Evolutionary conservation across 2,329 filamentous ascomycete species (phyloP).

Genomic region (Alternaria sp.): DNA sequence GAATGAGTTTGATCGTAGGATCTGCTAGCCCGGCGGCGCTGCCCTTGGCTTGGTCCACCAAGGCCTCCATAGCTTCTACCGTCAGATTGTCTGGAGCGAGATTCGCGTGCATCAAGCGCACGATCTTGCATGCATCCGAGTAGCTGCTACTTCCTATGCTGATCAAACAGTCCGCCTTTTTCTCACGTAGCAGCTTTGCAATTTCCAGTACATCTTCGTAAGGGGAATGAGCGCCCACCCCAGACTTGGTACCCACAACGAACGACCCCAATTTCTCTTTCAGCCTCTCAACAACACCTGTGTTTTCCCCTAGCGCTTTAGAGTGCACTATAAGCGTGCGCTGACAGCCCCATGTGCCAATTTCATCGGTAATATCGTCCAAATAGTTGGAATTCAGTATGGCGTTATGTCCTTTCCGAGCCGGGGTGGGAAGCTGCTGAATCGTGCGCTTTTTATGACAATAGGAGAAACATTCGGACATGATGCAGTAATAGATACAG

Average conservation of each 20-base stretch:
- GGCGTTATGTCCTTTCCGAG: slow-evolving; percentile 28
- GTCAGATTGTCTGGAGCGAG: slow-evolving; percentile 22
- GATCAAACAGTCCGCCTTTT: slow-evolving; percentile 31
- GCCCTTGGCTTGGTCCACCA: slow-evolving; percentile 32
- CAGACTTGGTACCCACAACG: slow-evolving; percentile 30
- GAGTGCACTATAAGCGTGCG: slow-evolving; percentile 32
- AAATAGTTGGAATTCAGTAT: slow-evolving; percentile 28
- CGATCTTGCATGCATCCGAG: slow-evolving; percentile 41
- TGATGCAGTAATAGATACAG: not conserved
- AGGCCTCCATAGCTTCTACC: slow-evolving; percentile 31
- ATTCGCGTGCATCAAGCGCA: slow-evolving; percentile 31
- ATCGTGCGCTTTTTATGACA: slow-evolving; percentile 23
- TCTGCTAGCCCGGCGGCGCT: slow-evolving; percentile 22
- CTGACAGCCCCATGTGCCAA: slow-evolving; percentile 27
- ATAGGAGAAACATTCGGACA: slow-evolving; percentile 11
- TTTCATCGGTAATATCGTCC: slow-evolving; percentile 24
- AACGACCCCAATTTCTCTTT: slow-evolving; percentile 24
- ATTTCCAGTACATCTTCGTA: slow-evolving; percentile 37
- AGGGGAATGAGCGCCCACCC: slow-evolving; percentile 34
- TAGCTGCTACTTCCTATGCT: slow-evolving; percentile 38
- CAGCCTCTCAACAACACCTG: slow-evolving; percentile 26
- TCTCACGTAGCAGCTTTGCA: slow-evolving; percentile 23
- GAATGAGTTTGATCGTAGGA: slow-evolving; percentile 29
- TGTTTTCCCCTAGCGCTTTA: slow-evolving; percentile 29
- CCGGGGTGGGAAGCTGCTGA: slow-evolving; percentile 29